Evolutionary conservation across 148 eudicot genomes (phyloP).

Genomic region (Arctostaphylos glauca): DNA sequence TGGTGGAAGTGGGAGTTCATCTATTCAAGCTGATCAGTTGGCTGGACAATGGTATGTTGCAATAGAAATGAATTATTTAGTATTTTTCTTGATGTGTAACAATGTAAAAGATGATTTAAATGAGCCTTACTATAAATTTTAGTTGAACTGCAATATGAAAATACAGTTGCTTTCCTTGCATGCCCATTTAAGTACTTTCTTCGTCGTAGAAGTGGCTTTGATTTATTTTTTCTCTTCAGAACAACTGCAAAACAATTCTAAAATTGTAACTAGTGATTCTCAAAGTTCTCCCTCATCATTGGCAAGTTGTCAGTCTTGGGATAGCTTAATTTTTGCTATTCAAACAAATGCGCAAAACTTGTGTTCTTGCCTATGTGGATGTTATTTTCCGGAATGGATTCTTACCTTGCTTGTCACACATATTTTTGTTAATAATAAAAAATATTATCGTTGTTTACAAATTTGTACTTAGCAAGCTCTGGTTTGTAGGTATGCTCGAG

Average conservation of each 20-base stretch:
- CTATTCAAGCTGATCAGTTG: conserved; percentile 34
- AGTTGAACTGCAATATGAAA: neutral
- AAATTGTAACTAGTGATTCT: too few species aligned
- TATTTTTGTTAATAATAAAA: too few species aligned
- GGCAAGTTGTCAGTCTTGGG: too few species aligned
- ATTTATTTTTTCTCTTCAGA: neutral
- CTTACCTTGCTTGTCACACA: too few species aligned
- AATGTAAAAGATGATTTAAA: neutral
- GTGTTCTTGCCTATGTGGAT: too few species aligned
- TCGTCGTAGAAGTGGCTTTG: neutral
- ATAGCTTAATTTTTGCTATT: too few species aligned
- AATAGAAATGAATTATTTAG: too few species aligned
- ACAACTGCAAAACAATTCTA: neutral
- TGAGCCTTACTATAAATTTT: too few species aligned
- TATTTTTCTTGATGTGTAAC: neutral
- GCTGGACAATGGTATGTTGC: too few species aligned
- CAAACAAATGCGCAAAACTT: too few species aligned
- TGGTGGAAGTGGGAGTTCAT: conserved; percentile 49
- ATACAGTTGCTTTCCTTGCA: neutral
- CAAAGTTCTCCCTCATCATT: too few species aligned
- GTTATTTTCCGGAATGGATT: too few species aligned
- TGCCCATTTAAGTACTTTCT: neutral
- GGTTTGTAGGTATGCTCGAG: conserved; percentile 24
- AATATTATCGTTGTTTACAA: neutral
- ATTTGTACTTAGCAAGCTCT: neutral